Conservation (phyloP, 2,329 filamentous ascomycete species). For the Colletotrichum eleusines region DNA sequence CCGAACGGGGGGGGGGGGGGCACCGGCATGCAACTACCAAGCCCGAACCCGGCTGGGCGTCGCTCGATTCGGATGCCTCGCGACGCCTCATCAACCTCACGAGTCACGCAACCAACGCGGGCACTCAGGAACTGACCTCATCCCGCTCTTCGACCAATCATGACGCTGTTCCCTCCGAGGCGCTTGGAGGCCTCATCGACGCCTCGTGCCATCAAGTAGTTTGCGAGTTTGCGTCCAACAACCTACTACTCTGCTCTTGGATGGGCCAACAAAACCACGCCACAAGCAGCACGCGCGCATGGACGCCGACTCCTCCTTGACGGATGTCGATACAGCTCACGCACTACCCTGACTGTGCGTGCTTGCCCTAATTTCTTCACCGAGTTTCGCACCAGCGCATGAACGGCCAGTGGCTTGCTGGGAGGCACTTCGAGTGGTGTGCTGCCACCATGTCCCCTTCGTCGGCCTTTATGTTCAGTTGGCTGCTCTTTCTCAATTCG, state of each 20-base stretch:
- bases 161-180: too few species aligned
- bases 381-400: neutral
- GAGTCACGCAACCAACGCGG: conserved; percentile 11
- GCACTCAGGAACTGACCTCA: conserved; percentile 12
- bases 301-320: conserved; percentile 9
- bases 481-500: conserved; percentile 14
- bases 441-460: conserved; percentile 3
- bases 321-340: conserved; percentile 1
- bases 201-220: conserved; percentile 1
- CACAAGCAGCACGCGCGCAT: neutral
- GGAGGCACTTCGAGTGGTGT: conserved; percentile 3
- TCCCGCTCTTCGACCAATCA: conserved; percentile 25
- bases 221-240: neutral
- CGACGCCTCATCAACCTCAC: too few species aligned
- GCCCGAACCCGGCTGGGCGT: conserved; percentile 31
- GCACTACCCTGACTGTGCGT: neutral
- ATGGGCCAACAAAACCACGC: conserved; percentile 9
- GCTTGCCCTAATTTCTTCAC: neutral
- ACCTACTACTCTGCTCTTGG: conserved; percentile 21
- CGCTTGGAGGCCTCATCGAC: conserved; percentile 15
- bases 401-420: conserved; percentile 2
- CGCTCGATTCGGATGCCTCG: conserved; percentile 27
- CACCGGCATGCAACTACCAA: conserved; percentile 31
- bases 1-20: conserved; percentile 23
- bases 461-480: conserved; percentile 5